Evolutionary conservation across 2,329 filamentous ascomycete genomes (phyloP), one percentile per base, ranked within the genome.

Genomic region (Neocucurbitaria cava): DNA sequence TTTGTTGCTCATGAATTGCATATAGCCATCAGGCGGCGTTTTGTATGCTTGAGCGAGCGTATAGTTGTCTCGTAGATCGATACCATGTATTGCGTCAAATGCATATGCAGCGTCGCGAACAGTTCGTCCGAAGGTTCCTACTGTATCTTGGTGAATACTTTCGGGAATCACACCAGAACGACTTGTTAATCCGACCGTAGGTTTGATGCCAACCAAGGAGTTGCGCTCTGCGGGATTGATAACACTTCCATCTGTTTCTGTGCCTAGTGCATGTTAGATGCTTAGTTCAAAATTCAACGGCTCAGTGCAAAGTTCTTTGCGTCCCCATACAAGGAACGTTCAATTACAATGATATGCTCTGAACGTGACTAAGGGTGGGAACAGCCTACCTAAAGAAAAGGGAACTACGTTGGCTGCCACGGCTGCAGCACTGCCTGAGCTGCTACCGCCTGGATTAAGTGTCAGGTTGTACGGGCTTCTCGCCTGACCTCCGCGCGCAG

Each of bases 221-320:
- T 89, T 90, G 4, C 87, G 79, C 70, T 88, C 84, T 0, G 89
- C 88, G 0, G 90, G 90, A 69, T 85, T 87, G 66, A 91, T 90
- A 15, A 92, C 64, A 50, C 74, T 78, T 1, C 78, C 89, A 68
- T 92, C 89, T 0, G 89, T 92, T 76, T 92, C 90, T 0, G 89
- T 92, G 3, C 56, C 56, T 45, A 21, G 17, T 17, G 2, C 30
- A 11, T 6, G 46, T 57, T 28, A 54, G 36, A 35, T 20, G 5
- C n/a, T 7, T 30, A 26, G 1, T 26, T 15, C 13, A 20, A 20
- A 8, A 31, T 3, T 18, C 23, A 33, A 18, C 26, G 28, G 10
- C 10, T 8, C 21, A 17, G 26, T 10, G 31, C 8, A 10, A 11
- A 5, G 5, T 11, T 31, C 30, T 31, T 11, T 15, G 13, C 13